Evolutionary conservation across 192 early-diverging fungal species (phyloP).

Genomic region (Phlyctochytrium arcticum): DNA sequence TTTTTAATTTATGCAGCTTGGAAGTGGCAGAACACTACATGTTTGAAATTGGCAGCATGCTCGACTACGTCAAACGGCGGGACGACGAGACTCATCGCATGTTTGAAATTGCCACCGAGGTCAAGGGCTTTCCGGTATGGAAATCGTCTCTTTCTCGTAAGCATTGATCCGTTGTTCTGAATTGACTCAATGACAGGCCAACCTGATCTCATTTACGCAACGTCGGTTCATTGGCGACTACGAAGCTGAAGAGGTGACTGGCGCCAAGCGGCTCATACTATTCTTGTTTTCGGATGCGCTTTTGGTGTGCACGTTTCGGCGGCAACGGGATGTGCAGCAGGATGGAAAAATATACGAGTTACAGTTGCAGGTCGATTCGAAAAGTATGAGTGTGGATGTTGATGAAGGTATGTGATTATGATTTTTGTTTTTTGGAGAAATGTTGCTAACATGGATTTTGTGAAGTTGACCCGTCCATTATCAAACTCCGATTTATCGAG

Average conservation of each 20-base stretch:
- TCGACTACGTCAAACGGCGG: slow-evolving; percentile 20
- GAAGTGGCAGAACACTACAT: slow-evolving; percentile 26
- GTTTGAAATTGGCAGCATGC: slow-evolving; percentile 22
- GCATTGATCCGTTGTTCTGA: neutral
- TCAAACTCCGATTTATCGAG: neutral
- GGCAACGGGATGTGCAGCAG: slow-evolving; percentile 2
- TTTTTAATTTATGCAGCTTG: neutral
- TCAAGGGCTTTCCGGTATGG: slow-evolving; percentile 20
- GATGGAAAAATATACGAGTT: slow-evolving; percentile 17
- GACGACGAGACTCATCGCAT: slow-evolving; percentile 24
- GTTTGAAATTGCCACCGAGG: slow-evolving; percentile 19
- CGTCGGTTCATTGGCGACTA: slow-evolving; percentile 14
- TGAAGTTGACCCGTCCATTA: neutral
- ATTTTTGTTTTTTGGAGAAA: neutral
- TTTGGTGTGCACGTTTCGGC: slow-evolving; percentile 5
- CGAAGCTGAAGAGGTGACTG: slow-evolving; percentile 3
- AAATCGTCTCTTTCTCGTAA: slow-evolving; percentile 1
- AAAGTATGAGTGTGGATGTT: slow-evolving; percentile 12
- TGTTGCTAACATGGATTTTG: neutral
- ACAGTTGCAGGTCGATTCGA: neutral
- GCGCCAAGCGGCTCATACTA: neutral
- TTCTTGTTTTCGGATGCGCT: slow-evolving; percentile 24
- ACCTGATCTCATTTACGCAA: slow-evolving; percentile 19
- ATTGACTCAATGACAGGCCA: neutral
- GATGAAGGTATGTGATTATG: slow-evolving; percentile 34